These are phyloP conservation scores for Podila minutissima DNA, from an alignment of 192 early-diverging fungal genomes.

Conservation along the genomic window DNA sequence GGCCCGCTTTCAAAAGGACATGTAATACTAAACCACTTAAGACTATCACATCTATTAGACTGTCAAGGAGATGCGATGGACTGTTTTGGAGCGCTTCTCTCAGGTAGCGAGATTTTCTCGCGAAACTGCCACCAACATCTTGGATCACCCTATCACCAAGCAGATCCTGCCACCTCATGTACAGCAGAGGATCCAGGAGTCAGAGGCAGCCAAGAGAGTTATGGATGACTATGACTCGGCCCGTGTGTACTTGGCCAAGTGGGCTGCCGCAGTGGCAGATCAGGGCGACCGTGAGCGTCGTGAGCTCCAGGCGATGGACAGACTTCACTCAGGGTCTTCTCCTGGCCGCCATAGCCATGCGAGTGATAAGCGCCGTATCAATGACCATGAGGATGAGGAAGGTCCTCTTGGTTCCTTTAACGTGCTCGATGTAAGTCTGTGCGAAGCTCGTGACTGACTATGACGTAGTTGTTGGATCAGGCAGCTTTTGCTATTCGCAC, in stretches of 20 bases:
- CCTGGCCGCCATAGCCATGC: conserved; percentile 6
- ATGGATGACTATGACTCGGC: conserved; percentile 86
- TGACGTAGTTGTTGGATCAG: neutral
- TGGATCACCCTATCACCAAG: conserved; percentile 64
- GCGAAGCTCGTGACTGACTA: neutral
- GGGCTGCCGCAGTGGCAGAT: conserved; percentile 70
- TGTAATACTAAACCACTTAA: too few relatives aligned
- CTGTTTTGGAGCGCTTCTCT: conserved; percentile 79
- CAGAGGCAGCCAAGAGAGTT: conserved; percentile 64
- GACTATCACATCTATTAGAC: conserved; percentile 42
- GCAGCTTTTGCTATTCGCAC: neutral
- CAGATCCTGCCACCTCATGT: conserved; percentile 65
- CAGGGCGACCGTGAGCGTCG: conserved; percentile 44
- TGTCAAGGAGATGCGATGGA: conserved; percentile 78
- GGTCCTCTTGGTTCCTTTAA: conserved; percentile 38
- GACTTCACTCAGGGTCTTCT: conserved; percentile 3
- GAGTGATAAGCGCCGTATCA: conserved; percentile 22
- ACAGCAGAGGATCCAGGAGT: conserved; percentile 60
- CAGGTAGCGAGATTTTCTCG: conserved; percentile 77
- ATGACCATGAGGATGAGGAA: conserved; percentile 33
- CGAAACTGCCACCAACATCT: conserved; percentile 66
- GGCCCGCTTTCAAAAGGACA: too few relatives aligned
- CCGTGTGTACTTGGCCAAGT: conserved; percentile 80
- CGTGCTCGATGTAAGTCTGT: conserved; percentile 42
- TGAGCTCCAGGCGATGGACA: conserved; percentile 25